Evolutionary conservation across 2,329 filamentous ascomycete species (phyloP).

Genomic region (Monosporascus ibericus): DNA sequence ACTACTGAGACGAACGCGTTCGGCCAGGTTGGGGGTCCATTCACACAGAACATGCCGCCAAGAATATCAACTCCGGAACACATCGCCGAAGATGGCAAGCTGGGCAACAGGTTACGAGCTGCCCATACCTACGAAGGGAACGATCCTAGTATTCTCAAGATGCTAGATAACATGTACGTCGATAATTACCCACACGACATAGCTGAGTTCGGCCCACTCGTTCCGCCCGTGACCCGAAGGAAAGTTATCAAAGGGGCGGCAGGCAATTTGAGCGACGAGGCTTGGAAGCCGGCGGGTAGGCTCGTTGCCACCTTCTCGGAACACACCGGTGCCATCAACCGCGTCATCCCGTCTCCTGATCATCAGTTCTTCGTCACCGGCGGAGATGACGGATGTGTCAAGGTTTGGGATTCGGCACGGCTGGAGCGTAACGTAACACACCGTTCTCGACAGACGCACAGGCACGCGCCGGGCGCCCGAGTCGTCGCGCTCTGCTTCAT

Average conservation of each 20-base stretch:
- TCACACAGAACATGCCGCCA: constrained; percentile 31
- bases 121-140: constrained; percentile 84
- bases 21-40: constrained; percentile 53
- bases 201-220: constrained; percentile 70
- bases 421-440: constrained; percentile 89
- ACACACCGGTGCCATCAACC: constrained; percentile 75
- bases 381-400: constrained; percentile 84
- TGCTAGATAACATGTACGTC: constrained; percentile 80
- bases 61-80: constrained; percentile 28
- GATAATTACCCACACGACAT: constrained; percentile 63
- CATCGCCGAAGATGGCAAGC: constrained; percentile 23
- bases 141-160: constrained; percentile 60
- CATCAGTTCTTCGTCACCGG: constrained; percentile 93
- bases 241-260: constrained; percentile 42
- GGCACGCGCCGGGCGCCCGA: constrained; percentile 62
- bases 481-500: constrained; percentile 85
- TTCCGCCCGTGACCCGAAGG: constrained; percentile 59
- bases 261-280: constrained; percentile 47
- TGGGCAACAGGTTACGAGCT: constrained; percentile 45
- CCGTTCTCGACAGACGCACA: constrained; percentile 79
- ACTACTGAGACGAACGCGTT: constrained; percentile 55
- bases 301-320: constrained; percentile 86
- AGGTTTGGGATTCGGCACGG: constrained; percentile 86
- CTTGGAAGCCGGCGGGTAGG: constrained; percentile 79
- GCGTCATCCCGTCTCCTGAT: constrained; percentile 78